Conservation (phyloP, 345 rosid species). For the Kandelia obovata region DNA sequence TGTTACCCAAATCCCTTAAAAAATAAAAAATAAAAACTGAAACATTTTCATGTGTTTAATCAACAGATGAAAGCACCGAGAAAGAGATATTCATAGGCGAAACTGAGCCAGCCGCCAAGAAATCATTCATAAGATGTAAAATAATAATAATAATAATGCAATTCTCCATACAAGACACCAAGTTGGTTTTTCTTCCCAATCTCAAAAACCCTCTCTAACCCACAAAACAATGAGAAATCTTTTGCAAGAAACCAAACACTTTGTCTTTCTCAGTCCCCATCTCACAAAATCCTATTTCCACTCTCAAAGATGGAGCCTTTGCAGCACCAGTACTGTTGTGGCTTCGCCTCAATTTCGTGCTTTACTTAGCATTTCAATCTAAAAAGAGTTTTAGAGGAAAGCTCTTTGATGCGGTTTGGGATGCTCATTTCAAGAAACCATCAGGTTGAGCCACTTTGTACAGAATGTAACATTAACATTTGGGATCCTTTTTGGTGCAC, state of each 20-base stretch:
- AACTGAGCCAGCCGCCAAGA: too few relatives aligned
- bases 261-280: not conserved
- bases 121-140: too few relatives aligned
- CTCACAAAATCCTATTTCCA: conserved; percentile 34
- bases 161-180: too few relatives aligned
- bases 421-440: conserved; percentile 15
- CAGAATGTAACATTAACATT: not conserved
- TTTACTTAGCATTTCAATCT: conserved; percentile 64
- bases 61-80: too few relatives aligned
- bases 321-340: conserved; percentile 25
- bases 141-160: too few relatives aligned
- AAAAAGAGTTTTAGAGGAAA: conserved; percentile 50
- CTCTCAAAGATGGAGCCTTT: conserved; percentile 22
- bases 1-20: too few relatives aligned
- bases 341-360: conserved; percentile 58
- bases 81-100: too few relatives aligned
- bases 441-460: not conserved
- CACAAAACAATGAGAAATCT: conserved; percentile 4
- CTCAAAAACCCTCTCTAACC: too few relatives aligned
- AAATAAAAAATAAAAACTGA: too few relatives aligned
- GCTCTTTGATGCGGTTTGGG: conserved; percentile 88
- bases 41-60: too few relatives aligned
- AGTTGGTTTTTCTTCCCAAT: too few relatives aligned
- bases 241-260: not conserved
- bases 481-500: not conserved